phyloP scores from a whole-genome alignment of 2,329 filamentous ascomycete species.

The Claviceps arundinis region DNA sequence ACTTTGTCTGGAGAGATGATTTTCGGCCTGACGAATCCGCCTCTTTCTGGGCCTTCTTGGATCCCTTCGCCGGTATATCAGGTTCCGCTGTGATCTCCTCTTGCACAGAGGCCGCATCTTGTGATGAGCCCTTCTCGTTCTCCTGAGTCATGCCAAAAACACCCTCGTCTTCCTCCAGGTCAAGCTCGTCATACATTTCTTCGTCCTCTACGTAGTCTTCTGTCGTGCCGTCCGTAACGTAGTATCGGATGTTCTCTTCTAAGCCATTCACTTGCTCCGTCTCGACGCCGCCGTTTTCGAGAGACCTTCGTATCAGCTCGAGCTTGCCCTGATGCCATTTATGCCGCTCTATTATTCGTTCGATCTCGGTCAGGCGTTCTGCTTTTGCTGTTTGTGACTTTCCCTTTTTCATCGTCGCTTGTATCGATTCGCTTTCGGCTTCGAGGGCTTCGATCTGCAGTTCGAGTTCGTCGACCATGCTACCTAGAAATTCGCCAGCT shows the following conservation, averaged over 20 bases:
- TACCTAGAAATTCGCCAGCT: conserved; percentile 70
- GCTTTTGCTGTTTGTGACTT: conserved; percentile 76
- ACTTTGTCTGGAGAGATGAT: conserved; percentile 85
- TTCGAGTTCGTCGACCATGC: conserved; percentile 83
- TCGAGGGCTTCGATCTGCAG: conserved; percentile 87
- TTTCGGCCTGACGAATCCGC: conserved; percentile 45
- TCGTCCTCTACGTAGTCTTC: conserved; percentile 91
- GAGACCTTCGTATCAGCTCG: conserved; percentile 74
- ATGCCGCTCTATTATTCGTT: conserved; percentile 74
- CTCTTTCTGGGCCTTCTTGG: conserved; percentile 49
- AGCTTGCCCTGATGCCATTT: conserved; percentile 94
- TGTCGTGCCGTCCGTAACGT: conserved; percentile 79
- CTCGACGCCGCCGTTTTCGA: conserved; percentile 89
- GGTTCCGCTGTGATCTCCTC: conserved; percentile 57
- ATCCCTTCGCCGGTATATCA: conserved; percentile 30
- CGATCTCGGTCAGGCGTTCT: conserved; percentile 78
- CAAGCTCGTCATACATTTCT: conserved; percentile 85
- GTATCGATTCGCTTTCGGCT: conserved; percentile 75
- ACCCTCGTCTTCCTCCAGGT: conserved; percentile 84
- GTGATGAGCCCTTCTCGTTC: conserved; percentile 80
- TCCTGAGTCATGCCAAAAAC: conserved; percentile 69
- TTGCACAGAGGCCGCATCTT: conserved; percentile 84
- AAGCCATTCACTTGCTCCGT: conserved; percentile 75
- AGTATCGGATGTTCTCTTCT: conserved; percentile 88
- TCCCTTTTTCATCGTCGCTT: conserved; percentile 85